A percentile compares a stretch with the other conserved stretches of the same genome.
phyloP scores from a whole-genome alignment of 306 rosid genomes.

The Quercus engelmannii region DNA sequence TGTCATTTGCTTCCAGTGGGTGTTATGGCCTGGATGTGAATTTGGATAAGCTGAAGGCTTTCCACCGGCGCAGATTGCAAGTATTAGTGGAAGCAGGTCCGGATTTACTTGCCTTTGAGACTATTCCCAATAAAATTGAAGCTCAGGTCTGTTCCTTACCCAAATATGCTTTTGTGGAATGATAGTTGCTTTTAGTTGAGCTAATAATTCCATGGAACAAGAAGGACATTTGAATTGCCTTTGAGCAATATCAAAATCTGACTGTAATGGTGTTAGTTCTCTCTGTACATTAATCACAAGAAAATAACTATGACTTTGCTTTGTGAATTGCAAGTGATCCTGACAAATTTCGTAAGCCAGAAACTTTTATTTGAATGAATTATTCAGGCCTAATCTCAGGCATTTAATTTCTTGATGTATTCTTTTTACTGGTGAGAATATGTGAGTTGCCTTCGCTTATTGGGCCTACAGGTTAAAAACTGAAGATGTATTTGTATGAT shows the following conservation, averaged over 20 bases:
- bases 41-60: slow-evolving; percentile 76
- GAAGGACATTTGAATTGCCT: not conserved
- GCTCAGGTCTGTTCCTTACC: slow-evolving; percentile 50
- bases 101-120: slow-evolving; percentile 84
- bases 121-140: slow-evolving; percentile 88
- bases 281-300: not conserved
- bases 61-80: slow-evolving; percentile 85
- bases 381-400: too few relatives aligned
- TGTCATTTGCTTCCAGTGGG: slow-evolving; percentile 45
- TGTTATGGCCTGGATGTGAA: slow-evolving; percentile 55
- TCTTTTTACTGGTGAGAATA: too few relatives aligned
- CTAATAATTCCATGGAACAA: not conserved
- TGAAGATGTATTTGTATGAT: not conserved
- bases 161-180: not conserved
- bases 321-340: not conserved
- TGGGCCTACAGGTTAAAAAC: not conserved
- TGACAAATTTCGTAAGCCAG: not conserved
- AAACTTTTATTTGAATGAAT: too few relatives aligned
- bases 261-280: not conserved
- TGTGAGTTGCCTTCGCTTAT: too few relatives aligned
- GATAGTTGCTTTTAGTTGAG: not conserved
- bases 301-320: not conserved
- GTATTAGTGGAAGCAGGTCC: slow-evolving; percentile 74
- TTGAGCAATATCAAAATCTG: not conserved
- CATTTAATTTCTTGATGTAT: too few relatives aligned